Base-by-base conservation (phyloP, 2,329 filamentous ascomycete genomes). In the Ilyonectria robusta region DNA sequence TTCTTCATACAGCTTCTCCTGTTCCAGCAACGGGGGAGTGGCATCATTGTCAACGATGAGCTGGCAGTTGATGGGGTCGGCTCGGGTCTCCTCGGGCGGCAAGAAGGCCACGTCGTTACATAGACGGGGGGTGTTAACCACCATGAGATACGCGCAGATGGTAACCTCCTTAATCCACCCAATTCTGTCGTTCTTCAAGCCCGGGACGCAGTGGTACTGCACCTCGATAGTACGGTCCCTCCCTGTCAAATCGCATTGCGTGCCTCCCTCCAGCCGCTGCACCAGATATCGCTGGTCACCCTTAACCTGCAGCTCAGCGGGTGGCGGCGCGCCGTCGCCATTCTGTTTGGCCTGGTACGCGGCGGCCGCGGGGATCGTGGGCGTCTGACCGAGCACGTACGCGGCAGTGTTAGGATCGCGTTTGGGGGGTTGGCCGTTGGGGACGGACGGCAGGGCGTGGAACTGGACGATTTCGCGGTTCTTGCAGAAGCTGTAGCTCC, bases 401-500 rank as follows among this genome's bases (percentile, higher is more conserved):
- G 94, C 92, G 56, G 91, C 88, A 4, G 92, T 93, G 10, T 87
- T 87, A 0, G 91, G 91, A 74, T 98, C 95, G 74, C 93, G 91
- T 51, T 91, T 86, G 0, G 95, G 95, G 26, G 93, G 92, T 11
- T 92, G 88, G 3, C 91, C 91, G 66, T 91, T 90, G 50, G 89
- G 87, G 19, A 81, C 82, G 2, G 90, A 89, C 1, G 94, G 88
- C 66, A 95, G 83, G 50, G 94, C 94, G 79, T 98, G 95, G 81
- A 97, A 98, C 81, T 98, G 95, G 76, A 93, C 92, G 68, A 98
- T 91, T 70, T 95, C 90, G 68, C 91, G 88, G 77, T 93, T 93
- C 82, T 97, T 96, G 85, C 95, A 98, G 80, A 97, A 97, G 74
- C 92, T 93, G 81, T 98, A 98, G 77, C 93, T 96, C 95, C 95